These are phyloP conservation scores for Penicillium sp. DNA, from an alignment of 2,329 filamentous ascomycete genomes.

Conservation along the genomic window DNA sequence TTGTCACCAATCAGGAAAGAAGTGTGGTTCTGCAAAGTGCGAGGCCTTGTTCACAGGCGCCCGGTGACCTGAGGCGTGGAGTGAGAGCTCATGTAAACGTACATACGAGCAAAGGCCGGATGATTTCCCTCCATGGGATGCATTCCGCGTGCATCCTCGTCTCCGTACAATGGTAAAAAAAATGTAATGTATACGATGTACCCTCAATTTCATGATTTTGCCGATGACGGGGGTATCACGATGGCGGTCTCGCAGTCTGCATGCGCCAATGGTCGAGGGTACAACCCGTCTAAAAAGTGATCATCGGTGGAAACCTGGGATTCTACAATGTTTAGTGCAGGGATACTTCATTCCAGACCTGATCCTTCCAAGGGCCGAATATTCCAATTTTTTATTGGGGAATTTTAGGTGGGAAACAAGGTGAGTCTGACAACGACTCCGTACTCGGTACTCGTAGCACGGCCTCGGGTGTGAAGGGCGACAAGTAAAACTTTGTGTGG, in stretches of 20 bases:
- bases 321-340: conserved; percentile 4
- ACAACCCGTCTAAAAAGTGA: conserved; percentile 15
- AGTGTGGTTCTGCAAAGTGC: not conserved
- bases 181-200: not conserved
- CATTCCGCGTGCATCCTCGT: conserved; percentile 15
- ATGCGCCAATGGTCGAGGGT: conserved; percentile 24
- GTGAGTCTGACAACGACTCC: conserved; percentile 13
- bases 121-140: conserved; percentile 21
- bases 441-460: conserved; percentile 11
- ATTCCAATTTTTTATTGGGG: not conserved
- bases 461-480: conserved; percentile 8
- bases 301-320: conserved; percentile 16
- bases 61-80: conserved; percentile 1
- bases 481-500: conserved; percentile 15
- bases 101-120: conserved; percentile 8
- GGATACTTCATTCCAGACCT: conserved; percentile 2
- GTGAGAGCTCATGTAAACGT: not conserved
- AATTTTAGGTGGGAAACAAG: not conserved
- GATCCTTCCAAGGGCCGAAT: not conserved
- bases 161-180: not conserved
- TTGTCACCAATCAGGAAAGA: conserved; percentile 4
- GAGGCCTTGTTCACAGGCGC: not conserved
- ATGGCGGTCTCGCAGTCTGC: conserved; percentile 20
- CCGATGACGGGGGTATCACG: conserved; percentile 18
- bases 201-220: not conserved